Evolutionary conservation across 1,284 basidiomycete genomes (phyloP), one percentile per base, ranked within the genome.

Genomic region (Xerocomus nothofagi): DNA sequence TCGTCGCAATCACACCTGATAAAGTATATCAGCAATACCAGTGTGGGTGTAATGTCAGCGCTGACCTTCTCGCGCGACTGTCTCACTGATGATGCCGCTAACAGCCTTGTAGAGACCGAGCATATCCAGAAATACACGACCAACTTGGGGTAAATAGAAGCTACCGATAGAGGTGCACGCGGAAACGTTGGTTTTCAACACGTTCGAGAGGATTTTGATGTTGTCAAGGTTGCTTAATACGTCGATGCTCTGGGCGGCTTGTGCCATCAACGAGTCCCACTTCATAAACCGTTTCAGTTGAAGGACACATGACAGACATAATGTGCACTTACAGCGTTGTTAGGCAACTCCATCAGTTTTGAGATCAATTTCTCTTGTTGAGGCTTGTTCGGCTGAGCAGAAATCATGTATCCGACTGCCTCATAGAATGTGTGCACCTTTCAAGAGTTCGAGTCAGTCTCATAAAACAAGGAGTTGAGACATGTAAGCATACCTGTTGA

Each of bases 321-420:
- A 49, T 6, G 5, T 41, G 40, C n/a, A 73, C 86, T 48, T 70
- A 91, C 91, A 38, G 95, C 96, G 59, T 89, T 94, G 70, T 99
- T 99, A 0, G 97, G 97, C 59, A 98, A 74, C 59, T 97, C 93
- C 97, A 99, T 99, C 45, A 99, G 73, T 67, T 95, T 97, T 23
- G 84, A 78, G 49, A 99, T 98, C 49, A 99, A 77, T 57, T 93
- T 89, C 74, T 99, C 97, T 71, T 98, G 97, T 58, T 91, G 91
- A 15, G 92, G 88, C 69, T 97, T 96, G 72, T 99, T 98, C 38
- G 96, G 96, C 69, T 99, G 97, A 2, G 96, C 94, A 17, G 95
- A 93, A 61, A 99, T 98, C 97, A 99, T 99, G 75, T 98, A 94
- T 18, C 97, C 97, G 42, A 98, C 91, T 7, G 97, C 97, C 73